phyloP scores from a whole-genome alignment of 768 basidiomycete genomes.

The Lanmaoa rubissima region DNA sequence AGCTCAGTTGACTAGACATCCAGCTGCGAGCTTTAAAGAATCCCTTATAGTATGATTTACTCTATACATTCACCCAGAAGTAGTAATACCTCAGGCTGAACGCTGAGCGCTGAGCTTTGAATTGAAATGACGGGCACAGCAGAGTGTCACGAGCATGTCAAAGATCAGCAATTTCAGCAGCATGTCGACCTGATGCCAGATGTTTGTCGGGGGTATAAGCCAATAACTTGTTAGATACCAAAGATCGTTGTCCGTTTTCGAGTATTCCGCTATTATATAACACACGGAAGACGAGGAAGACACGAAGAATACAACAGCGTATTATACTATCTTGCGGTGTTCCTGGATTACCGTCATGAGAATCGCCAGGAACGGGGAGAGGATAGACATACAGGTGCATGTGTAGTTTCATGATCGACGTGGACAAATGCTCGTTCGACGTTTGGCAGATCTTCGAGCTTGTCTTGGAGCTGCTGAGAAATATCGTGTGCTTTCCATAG shows the following conservation, averaged over 20 bases:
- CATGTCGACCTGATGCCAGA: background rate
- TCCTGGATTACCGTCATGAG: constrained; percentile 31
- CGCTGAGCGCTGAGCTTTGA: background rate
- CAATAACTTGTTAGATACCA: background rate
- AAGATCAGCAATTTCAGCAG: constrained; percentile 1
- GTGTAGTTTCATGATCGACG: constrained; percentile 92
- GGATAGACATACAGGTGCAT: constrained; percentile 49
- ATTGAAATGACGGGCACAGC: background rate
- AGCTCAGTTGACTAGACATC: background rate
- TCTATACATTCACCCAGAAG: background rate
- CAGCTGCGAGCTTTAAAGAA: no score
- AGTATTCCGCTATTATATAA: background rate
- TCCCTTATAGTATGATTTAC: background rate
- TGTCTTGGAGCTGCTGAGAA: constrained; percentile 82
- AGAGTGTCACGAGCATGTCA: background rate
- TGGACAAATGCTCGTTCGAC: constrained; percentile 95
- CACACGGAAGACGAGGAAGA: background rate
- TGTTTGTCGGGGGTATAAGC: background rate
- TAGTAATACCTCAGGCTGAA: no score
- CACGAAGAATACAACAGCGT: background rate
- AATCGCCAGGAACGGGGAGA: background rate
- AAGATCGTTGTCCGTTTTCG: background rate
- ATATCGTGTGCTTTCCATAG: constrained; percentile 87
- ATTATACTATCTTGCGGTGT: constrained; percentile 39
- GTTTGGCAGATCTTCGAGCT: constrained; percentile 84